Percentiles rank a stretch among this genome's conserved stretches.
These are phyloP conservation scores for Zasmidium citrigriseum DNA, from an alignment of 2,329 filamentous ascomycete genomes.

Conservation along the genomic window DNA sequence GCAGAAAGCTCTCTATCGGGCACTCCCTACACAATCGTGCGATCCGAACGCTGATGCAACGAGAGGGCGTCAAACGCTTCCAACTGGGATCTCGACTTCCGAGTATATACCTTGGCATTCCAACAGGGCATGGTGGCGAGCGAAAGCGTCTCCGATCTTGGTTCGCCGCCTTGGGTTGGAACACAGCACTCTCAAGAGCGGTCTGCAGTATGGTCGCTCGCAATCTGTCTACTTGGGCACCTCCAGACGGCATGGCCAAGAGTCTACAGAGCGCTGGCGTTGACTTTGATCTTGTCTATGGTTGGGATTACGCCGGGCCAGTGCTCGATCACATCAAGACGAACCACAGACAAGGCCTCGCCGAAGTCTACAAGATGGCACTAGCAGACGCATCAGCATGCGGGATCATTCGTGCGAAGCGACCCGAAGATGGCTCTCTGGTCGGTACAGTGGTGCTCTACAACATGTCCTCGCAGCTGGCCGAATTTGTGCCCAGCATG, in stretches of 20 bases:
- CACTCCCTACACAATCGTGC: slow-evolving; percentile 86
- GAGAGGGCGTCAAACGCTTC: slow-evolving; percentile 72
- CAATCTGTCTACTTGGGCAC: slow-evolving; percentile 70
- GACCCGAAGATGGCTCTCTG: slow-evolving; percentile 65
- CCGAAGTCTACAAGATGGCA: slow-evolving; percentile 77
- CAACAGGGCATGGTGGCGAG: slow-evolving; percentile 63
- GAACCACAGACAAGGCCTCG: slow-evolving; percentile 73
- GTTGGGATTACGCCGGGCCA: slow-evolving; percentile 71
- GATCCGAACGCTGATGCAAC: slow-evolving; percentile 71
- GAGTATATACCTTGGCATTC: slow-evolving; percentile 83
- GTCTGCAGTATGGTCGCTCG: slow-evolving; percentile 73
- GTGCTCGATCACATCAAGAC: slow-evolving; percentile 75
- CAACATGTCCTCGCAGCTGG: slow-evolving; percentile 67
- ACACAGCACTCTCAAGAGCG: slow-evolving; percentile 63
- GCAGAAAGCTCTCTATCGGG: slow-evolving; percentile 86
- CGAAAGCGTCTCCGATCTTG: slow-evolving; percentile 67
- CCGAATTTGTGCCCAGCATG: slow-evolving; percentile 69
- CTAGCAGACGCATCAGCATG: slow-evolving; percentile 71
- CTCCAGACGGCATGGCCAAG: slow-evolving; percentile 74
- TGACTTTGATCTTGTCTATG: slow-evolving; percentile 81
- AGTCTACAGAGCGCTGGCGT: slow-evolving; percentile 72
- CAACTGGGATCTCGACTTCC: slow-evolving; percentile 81
- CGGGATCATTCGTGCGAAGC: slow-evolving; percentile 80
- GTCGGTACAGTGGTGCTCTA: slow-evolving; percentile 80
- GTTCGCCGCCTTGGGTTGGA: slow-evolving; percentile 92